Percentiles rank a stretch among this genome's conserved stretches.
These are phyloP conservation scores for Sugiyamaella grinbergsii DNA, from an alignment of 1,139 yeast genomes.

Conservation along the genomic window DNA sequence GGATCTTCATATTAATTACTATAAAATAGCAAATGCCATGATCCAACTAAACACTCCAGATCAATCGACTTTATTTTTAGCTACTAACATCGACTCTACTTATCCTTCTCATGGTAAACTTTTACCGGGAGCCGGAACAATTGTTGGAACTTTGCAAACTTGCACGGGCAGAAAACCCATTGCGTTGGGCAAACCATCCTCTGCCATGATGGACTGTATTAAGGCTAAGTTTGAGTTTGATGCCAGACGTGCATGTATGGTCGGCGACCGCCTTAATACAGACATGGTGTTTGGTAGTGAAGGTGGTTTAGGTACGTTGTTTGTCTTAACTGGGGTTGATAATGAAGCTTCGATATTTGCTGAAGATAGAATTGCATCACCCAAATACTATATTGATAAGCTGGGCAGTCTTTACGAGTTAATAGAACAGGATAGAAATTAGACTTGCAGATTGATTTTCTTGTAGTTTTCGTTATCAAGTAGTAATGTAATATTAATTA, in stretches of 20 bases:
- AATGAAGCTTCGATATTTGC: conserved; percentile 60
- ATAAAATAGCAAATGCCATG: conserved; percentile 77
- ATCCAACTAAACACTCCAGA: conserved; percentile 72
- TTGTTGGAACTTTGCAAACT: conserved; percentile 74
- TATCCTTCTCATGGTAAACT: conserved; percentile 85
- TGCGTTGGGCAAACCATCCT: conserved; percentile 90
- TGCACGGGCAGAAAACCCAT: conserved; percentile 76
- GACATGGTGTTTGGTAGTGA: conserved; percentile 90
- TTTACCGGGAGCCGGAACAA: conserved; percentile 94
- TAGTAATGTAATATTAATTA: too few species aligned
- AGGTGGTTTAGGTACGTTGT: conserved; percentile 79
- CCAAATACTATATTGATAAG: conserved; percentile 69
- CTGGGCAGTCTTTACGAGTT: conserved; percentile 64
- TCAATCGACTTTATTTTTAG: conserved; percentile 64
- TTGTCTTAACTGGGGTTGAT: conserved; percentile 91
- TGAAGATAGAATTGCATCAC: conserved; percentile 51
- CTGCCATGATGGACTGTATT: conserved; percentile 88
- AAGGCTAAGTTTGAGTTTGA: conserved; percentile 64
- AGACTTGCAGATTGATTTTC: not conserved
- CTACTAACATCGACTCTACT: conserved; percentile 95
- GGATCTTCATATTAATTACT: conserved; percentile 73
- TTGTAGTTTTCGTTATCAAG: not conserved
- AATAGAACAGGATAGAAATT: not conserved
- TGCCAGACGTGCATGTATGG: conserved; percentile 76
- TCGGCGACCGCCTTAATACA: conserved; percentile 93